Evolutionary conservation across 106 monocot species (phyloP).

Genomic region (Chionographis japonica): DNA sequence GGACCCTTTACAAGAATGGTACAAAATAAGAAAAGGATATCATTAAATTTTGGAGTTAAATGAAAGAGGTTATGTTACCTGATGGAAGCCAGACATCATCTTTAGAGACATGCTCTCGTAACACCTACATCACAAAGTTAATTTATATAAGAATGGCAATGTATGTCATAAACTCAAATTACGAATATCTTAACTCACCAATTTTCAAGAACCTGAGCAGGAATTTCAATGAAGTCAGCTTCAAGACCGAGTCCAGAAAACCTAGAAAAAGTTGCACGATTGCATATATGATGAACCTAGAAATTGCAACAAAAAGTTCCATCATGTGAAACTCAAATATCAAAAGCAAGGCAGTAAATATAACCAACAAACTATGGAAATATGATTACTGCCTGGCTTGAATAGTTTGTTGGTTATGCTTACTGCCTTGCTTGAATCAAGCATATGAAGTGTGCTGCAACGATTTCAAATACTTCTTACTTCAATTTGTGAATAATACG

Average conservation of each 20-base stretch:
- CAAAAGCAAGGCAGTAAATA: not conserved
- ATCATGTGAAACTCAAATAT: not conserved
- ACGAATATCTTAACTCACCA: slow-evolving; percentile 40
- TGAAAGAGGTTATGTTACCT: slow-evolving; percentile 39
- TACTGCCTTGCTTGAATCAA: too few relatives aligned
- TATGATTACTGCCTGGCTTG: too few relatives aligned
- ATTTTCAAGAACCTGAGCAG: slow-evolving; percentile 81
- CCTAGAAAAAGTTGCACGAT: slow-evolving; percentile 67
- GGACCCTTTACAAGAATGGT: too few relatives aligned
- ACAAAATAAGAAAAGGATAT: not conserved
- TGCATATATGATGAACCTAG: slow-evolving; percentile 95
- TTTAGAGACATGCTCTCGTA: slow-evolving; percentile 72
- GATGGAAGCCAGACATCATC: slow-evolving; percentile 76
- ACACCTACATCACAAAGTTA: slow-evolving; percentile 53
- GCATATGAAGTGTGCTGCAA: too few relatives aligned
- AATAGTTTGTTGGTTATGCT: too few relatives aligned
- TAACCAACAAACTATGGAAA: not conserved
- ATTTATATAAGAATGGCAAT: not conserved
- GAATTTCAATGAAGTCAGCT: slow-evolving; percentile 86
- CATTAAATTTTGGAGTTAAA: not conserved
- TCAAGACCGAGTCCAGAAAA: slow-evolving; percentile 80
- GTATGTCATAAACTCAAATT: too few relatives aligned
- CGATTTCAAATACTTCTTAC: not conserved
- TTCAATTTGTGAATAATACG: not conserved
- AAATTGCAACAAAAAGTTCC: not conserved